Evolutionary conservation across 805 yeast species (phyloP), one percentile per base, ranked within the genome.

Genomic region (Wickerhamomyces chambardii): DNA sequence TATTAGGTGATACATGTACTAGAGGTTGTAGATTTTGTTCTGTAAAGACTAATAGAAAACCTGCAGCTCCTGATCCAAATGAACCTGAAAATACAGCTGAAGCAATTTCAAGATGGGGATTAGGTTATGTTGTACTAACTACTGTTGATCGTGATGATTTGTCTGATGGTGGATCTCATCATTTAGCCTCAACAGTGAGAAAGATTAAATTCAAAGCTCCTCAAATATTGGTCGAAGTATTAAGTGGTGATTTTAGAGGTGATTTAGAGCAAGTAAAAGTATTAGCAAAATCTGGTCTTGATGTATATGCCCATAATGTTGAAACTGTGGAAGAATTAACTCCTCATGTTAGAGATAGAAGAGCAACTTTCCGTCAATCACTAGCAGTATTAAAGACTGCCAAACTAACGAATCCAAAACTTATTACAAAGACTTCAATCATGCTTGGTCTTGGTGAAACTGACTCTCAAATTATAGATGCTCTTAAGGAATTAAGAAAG

Each of bases 1-100:
- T 92, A 39, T 70, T 92, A 73, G 99, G 99, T 42, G 99, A 92
- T 51, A 92, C 98, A 1, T 92, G 99, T 62, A 92, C 99, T 1
- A 73, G 99, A 62, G 99, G 99, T n/a, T 92, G 99, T 56, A 70
- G 99, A 43, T 92, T 92, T 62, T 92, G 99, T 58, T 84, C 95
- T 1, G 98, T 92, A 32, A 92, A 92, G 59, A 92, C 99, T 1
- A 79, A 78, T 56, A 72, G 98, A 51, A 63, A 63, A 1, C 99
- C 99, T 1, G 77, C 80, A 1, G 76, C 87, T 9, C 81, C 95
- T 7, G 99, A 92, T 62, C 95, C 97, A 16, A 77, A 71, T 68
- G 99, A 92, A 59, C 99, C 99, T 1, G 96, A 85, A 53, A 86
- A 92, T 51, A 94, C 98, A 0, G 97, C 97, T 0, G 96, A 84